phyloP scores from a whole-genome alignment of 192 early-diverging fungal genomes.

The Linnemannia exigua region DNA sequence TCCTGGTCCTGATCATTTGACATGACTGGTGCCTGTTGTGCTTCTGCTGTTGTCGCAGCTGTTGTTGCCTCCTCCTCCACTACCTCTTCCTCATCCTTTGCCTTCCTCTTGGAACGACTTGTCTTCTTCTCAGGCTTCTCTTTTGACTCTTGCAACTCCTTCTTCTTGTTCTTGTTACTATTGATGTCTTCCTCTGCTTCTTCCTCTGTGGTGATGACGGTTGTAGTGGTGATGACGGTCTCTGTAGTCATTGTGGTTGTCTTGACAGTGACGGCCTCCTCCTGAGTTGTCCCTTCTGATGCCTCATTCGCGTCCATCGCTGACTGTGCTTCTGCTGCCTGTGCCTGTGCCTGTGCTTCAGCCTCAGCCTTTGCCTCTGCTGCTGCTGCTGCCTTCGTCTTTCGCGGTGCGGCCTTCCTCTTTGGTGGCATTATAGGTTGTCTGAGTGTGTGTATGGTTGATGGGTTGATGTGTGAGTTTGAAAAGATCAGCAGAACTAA shows the following conservation, averaged over 20 bases:
- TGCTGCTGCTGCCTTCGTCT: constrained; percentile 36
- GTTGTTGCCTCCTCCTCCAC: constrained; percentile 8
- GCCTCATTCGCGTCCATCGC: neutral
- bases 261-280: neutral
- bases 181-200: neutral
- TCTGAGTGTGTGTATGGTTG: neutral
- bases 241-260: constrained; percentile 13
- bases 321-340: constrained; percentile 12
- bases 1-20: constrained; percentile 22
- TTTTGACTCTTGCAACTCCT: neutral
- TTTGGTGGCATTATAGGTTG: constrained; percentile 33
- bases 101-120: constrained; percentile 1
- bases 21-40: neutral
- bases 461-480: neutral
- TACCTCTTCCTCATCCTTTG: neutral
- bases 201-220: neutral
- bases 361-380: constrained; percentile 11
- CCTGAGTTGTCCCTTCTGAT: neutral
- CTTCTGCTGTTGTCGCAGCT: neutral
- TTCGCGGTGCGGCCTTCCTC: constrained; percentile 27
- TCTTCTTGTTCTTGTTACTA: neutral
- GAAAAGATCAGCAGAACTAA: neutral
- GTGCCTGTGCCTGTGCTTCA: constrained; percentile 4
- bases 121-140: constrained; percentile 3
- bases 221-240: constrained; percentile 1